Evolutionary conservation across 2,329 filamentous ascomycete species (phyloP), one percentile per base, ranked within the genome.

Genomic region (Whalleya microplaca): DNA sequence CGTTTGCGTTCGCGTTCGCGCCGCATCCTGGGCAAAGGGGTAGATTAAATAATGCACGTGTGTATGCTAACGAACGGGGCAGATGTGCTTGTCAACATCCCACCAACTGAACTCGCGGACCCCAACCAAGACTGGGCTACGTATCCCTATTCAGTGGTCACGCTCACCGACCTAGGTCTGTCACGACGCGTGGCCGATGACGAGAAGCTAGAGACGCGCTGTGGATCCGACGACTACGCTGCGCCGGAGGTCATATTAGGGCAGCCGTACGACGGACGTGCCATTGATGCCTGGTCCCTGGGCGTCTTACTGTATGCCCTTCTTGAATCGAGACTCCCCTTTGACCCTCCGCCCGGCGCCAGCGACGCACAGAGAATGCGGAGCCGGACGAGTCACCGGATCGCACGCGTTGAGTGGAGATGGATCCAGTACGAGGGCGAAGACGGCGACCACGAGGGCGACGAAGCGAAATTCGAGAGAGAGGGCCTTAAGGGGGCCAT

Each of bases 201-300:
- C 50, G 92, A 96, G 64, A 88, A 94, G 58, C 83, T 99, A n/a
- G 91, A 91, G 59, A 98, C 94, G 1, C 86, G 95, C 9, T 99
- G 95, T 72, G 95, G 95, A 29, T 96, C 91, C 41, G 95, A 98
- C 75, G 95, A 99, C 75, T 99, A 99, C 71, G 94, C 94, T 1
- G 94, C 95, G 0, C 95, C 95, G 0, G 95, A 99, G 72, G 92
- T 99, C 45, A 88, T 99, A 51, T 91, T 99, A 80, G 94, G 94
- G 21, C 91, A 96, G 69, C 86, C 91, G 7, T 99, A 99, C 71
- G 93, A 98, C 71, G 95, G 95, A 29, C 90, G 92, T 40, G 85
- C 89, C 1, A 96, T 90, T 0, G 95, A 99, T 71, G 92, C 92
- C 9, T 99, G 95, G 95, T 96, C 94, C 0, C 81, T 98, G 1